Evolutionary conservation across 73 alveolate species (phyloP), one percentile per base, ranked within the genome.

Genomic region (Tetrahymena thermophila): DNA sequence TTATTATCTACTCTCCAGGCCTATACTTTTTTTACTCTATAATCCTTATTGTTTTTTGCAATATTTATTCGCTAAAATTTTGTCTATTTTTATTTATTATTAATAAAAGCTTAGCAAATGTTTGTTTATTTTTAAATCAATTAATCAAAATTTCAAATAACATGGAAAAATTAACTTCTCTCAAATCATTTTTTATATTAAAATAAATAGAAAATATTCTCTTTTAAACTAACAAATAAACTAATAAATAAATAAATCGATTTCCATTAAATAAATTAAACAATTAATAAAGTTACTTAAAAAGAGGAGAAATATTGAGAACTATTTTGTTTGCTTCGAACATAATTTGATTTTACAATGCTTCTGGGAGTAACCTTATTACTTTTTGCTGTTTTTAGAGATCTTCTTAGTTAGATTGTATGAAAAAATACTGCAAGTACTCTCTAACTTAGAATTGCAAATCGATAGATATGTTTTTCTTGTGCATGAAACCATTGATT

Each of bases 341-440:
- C 93, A 85, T 94, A 19, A 95, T 40, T 44, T 85, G 94, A 35
- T 85, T 43, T 85, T 95, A 44, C 28, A 95, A 58, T 35, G 58
- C 83, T 85, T 95, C 94, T 19, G 96, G 93, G 85, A 95, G 84
- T 50, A 83, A 71, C 37, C 93, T 85, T 31, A 95, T 89, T n/a
- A 95, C 37, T 85, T 95, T 85, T 37, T 85, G 38, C 85, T 95
- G 89, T 57, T 43, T 85, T 9, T 58, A 23, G 0, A 95, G 23
- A 85, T 95, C 96, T 58, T 57, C 84, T 95, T 95, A 94, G 34
- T 95, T 43, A 35, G 93, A 94, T 31, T 95, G 84, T 44, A 85
- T 95, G 94, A 94, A 95, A 38, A 94, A 85, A 55, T 95, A 95
- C 43, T 85, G 58, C 19, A 95, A 56, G 13, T 85, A 95, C 35